Percentiles rank a stretch among this genome's conserved stretches.
These are phyloP conservation scores for Candolleomyces eurysporus DNA, from an alignment of 768 basidiomycete genomes.

Conservation along the genomic window DNA sequence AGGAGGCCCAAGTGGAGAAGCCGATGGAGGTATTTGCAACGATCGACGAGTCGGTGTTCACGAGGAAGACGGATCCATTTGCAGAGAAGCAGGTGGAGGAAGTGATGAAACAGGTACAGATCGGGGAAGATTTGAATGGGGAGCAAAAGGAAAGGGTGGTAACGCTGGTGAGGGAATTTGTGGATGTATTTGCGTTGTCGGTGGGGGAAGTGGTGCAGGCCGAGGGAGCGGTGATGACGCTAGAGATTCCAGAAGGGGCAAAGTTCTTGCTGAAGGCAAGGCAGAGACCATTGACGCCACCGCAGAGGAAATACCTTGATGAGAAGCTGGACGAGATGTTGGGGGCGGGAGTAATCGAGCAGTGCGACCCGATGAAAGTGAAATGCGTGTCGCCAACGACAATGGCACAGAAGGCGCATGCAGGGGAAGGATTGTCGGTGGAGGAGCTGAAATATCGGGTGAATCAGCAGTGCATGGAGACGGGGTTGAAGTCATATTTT, in stretches of 20 bases:
- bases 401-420: conserved; percentile 35
- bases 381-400: conserved; percentile 30
- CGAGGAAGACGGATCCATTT: conserved; percentile 21
- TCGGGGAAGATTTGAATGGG: conserved; percentile 27
- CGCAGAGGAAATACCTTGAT: conserved; percentile 27
- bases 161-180: conserved; percentile 23
- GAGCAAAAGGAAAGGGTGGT: conserved; percentile 17
- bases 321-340: conserved; percentile 32
- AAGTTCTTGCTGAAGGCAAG: conserved; percentile 26
- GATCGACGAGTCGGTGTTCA: conserved; percentile 8
- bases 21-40: neutral
- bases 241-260: conserved; percentile 27
- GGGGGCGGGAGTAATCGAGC: conserved; percentile 29
- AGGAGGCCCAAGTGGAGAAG: neutral
- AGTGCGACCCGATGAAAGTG: conserved; percentile 25
- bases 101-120: conserved; percentile 17
- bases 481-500: conserved; percentile 17
- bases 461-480: conserved; percentile 30
- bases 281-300: conserved; percentile 25
- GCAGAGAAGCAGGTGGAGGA: conserved; percentile 17
- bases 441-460: conserved; percentile 30
- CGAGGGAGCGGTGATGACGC: conserved; percentile 26
- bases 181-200: conserved; percentile 37
- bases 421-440: conserved; percentile 21
- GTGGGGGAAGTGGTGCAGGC: conserved; percentile 33